Conservation (phyloP, 1,139 yeast species). For the Martiniozyma asiatica region DNA sequence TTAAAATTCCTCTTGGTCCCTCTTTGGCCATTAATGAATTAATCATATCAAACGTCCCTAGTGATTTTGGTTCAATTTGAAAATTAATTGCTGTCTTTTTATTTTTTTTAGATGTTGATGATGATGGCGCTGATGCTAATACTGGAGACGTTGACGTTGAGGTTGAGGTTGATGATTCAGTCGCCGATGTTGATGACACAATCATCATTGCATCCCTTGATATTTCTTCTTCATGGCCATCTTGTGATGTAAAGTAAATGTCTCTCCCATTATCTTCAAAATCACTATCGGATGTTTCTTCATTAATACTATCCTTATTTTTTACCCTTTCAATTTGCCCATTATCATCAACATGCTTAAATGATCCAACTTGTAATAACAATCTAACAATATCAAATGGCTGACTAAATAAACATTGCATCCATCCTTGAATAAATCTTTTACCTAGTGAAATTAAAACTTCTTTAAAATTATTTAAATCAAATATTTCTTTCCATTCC, state of each 20-base stretch:
- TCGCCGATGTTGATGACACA: no score
- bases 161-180: slow-evolving; percentile 8
- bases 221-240: no score
- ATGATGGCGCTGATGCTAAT: no score
- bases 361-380: slow-evolving; percentile 65
- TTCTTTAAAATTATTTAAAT: slow-evolving; percentile 43
- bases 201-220: no score
- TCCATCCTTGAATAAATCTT: slow-evolving; percentile 57
- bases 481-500: slow-evolving; percentile 59
- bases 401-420: slow-evolving; percentile 59
- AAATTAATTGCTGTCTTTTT: slow-evolving; percentile 5
- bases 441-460: slow-evolving; percentile 40
- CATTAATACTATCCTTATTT: background rate
- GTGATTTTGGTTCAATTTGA: slow-evolving; percentile 45
- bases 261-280: slow-evolving; percentile 25
- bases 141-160: no score
- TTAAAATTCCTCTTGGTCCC: slow-evolving; percentile 76
- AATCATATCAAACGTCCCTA: slow-evolving; percentile 62
- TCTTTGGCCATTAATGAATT: slow-evolving; percentile 60
- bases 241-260: slow-evolving; percentile 29
- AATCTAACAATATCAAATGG: slow-evolving; percentile 82
- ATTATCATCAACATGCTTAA: slow-evolving; percentile 8
- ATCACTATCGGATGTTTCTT: slow-evolving; percentile 14
- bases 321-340: slow-evolving; percentile 5
- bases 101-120: slow-evolving; percentile 2